A percentile compares a stretch with the other conserved stretches of the same genome.
Evolutionary conservation across 2,329 filamentous ascomycete species (phyloP).

Genomic region (Colletotrichum cordylinicola): DNA sequence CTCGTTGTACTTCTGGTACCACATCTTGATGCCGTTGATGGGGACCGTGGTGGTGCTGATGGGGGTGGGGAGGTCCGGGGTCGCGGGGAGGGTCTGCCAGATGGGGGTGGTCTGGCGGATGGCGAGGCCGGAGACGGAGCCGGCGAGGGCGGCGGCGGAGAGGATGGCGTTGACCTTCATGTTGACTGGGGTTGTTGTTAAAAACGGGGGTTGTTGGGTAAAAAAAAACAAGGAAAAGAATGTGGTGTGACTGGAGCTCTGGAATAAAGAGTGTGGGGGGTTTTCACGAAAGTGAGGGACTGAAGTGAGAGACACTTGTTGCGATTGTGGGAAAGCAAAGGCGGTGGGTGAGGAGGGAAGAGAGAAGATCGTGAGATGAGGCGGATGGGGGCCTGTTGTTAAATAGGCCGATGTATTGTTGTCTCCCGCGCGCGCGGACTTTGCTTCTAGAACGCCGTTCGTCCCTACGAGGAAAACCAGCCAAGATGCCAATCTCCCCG

Average conservation of each 20-base stretch:
- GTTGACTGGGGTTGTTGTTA: neutral
- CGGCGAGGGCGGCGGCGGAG: neutral
- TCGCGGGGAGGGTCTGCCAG: conserved; percentile 41
- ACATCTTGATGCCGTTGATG: conserved; percentile 44
- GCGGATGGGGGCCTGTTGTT: neutral
- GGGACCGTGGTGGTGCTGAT: conserved; percentile 31
- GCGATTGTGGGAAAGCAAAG: neutral
- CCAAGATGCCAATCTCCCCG: neutral
- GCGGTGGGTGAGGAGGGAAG: neutral
- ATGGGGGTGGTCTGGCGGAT: conserved; percentile 29
- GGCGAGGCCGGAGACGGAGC: conserved; percentile 25
- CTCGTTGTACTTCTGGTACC: conserved; percentile 47
- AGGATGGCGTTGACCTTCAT: conserved; percentile 13
- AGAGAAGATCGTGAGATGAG: neutral
- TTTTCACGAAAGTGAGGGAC: neutral
- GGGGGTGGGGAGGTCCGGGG: conserved; percentile 40
- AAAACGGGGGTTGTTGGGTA: neutral
- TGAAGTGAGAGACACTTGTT: conserved; percentile 1
- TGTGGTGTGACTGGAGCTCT: neutral
- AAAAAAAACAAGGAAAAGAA: neutral
- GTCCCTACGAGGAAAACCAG: neutral
- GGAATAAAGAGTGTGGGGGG: neutral
- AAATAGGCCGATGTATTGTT: neutral
- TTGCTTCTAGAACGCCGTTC: neutral
- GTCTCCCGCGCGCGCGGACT: neutral